Evolutionary conservation across 1,139 yeast species (phyloP).

Genomic region (Hyphopichia wangnamkhiaoensis): DNA sequence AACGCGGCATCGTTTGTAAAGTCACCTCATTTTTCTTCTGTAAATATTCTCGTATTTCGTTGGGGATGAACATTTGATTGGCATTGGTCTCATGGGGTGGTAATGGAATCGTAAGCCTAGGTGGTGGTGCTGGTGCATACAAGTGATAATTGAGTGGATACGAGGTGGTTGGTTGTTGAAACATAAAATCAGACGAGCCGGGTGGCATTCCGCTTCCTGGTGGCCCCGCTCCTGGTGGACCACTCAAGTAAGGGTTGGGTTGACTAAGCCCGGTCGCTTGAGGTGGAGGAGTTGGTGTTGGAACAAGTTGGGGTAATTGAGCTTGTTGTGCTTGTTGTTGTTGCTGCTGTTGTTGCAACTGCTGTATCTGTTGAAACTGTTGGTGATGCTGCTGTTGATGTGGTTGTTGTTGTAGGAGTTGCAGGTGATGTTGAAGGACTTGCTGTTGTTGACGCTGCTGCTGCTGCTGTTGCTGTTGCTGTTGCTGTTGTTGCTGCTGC

Average conservation of each 20-base stretch:
- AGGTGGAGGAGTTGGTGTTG: slow-evolving; percentile 8
- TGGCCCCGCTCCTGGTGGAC: slow-evolving; percentile 10
- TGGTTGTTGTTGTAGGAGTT: slow-evolving; percentile 2
- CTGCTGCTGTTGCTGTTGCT: slow-evolving; percentile 4
- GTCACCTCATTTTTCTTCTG: slow-evolving; percentile 81
- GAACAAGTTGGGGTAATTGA: slow-evolving; percentile 3
- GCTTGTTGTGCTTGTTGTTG: neutral
- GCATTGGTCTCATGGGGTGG: slow-evolving; percentile 71
- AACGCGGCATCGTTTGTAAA: slow-evolving; percentile 61
- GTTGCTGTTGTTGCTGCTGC: slow-evolving; percentile 4
- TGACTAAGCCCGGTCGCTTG: slow-evolving; percentile 9
- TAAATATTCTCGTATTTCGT: slow-evolving; percentile 68
- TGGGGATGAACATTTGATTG: slow-evolving; percentile 69
- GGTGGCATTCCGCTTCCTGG: slow-evolving; percentile 8
- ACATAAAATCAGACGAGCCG: slow-evolving; percentile 18
- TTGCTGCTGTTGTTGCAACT: slow-evolving; percentile 2
- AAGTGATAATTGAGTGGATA: slow-evolving; percentile 83
- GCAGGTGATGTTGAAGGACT: slow-evolving; percentile 7
- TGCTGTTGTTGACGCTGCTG: slow-evolving; percentile 6
- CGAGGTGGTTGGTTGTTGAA: slow-evolving; percentile 21
- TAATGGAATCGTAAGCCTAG: slow-evolving; percentile 59
- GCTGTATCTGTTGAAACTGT: slow-evolving; percentile 3
- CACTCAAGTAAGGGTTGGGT: slow-evolving; percentile 23
- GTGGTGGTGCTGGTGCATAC: slow-evolving; percentile 89
- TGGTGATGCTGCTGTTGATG: slow-evolving; percentile 2